Conservation (phyloP, 805 yeast species). For the Vanderwaltozyma yarrowii region DNA sequence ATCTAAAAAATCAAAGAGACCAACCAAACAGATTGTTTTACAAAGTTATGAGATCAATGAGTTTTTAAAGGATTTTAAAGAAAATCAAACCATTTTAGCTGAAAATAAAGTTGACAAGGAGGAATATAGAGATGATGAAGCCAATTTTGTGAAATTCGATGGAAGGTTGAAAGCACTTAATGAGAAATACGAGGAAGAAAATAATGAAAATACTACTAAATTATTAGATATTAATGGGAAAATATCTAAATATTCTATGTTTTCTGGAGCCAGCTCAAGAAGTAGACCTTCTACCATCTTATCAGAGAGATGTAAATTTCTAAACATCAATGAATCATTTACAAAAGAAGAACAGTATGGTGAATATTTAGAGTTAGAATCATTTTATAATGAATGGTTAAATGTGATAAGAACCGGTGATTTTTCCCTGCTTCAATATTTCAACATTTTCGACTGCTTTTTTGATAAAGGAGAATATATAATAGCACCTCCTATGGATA, state of each 20-base stretch:
- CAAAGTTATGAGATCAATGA: conserved; percentile 60
- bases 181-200: conserved; percentile 4
- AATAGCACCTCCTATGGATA: conserved; percentile 20
- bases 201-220: conserved; percentile 1
- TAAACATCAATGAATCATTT: conserved; percentile 43
- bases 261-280: conserved; percentile 10
- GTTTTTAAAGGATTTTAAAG: conserved; percentile 39
- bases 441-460: conserved; percentile 37
- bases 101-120: background rate
- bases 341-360: conserved; percentile 57
- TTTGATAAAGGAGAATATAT: conserved; percentile 19
- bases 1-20: conserved; percentile 33
- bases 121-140: background rate
- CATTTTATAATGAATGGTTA: conserved; percentile 44
- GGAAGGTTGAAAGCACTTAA: conserved; percentile 25
- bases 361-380: conserved; percentile 45
- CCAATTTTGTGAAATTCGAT: conserved; percentile 31
- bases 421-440: conserved; percentile 40
- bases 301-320: conserved; percentile 40
- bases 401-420: conserved; percentile 32
- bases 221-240: conserved; percentile 8
- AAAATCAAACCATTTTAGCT: conserved; percentile 16
- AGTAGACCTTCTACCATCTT: conserved; percentile 25
- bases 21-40: conserved; percentile 38
- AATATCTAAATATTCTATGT: conserved; percentile 16